phyloP scores from a whole-genome alignment of 371 early-diverging fungal species.

The Saksenaea oblongispora region DNA sequence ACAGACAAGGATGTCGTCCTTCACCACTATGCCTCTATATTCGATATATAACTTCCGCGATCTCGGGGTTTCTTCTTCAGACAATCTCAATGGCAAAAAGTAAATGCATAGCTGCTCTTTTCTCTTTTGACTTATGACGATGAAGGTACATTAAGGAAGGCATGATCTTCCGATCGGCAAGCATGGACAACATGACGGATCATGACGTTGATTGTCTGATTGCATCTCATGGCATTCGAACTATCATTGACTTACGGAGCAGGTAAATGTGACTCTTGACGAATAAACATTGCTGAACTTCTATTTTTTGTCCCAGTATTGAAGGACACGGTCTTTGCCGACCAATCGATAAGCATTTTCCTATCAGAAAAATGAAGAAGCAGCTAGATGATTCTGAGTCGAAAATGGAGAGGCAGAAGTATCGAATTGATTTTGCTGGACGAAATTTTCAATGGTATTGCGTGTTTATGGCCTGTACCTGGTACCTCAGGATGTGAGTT shows the following conservation, averaged over 20 bases:
- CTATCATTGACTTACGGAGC: constrained; percentile 34
- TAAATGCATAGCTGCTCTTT: background rate
- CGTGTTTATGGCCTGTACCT: constrained; percentile 35
- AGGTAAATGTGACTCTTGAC: constrained; percentile 14
- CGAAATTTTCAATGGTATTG: constrained; percentile 44
- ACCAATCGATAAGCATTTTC: constrained; percentile 19
- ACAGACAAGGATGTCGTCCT: background rate
- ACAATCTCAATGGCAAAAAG: background rate
- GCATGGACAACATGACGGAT: constrained; percentile 22
- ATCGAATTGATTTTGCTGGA: constrained; percentile 44
- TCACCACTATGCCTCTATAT: background rate
- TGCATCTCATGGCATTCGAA: constrained; percentile 18
- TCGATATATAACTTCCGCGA: constrained; percentile 7
- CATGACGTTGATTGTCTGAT: constrained; percentile 21
- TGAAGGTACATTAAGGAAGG: constrained; percentile 29
- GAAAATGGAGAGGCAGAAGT: constrained; percentile 25
- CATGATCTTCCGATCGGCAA: constrained; percentile 32
- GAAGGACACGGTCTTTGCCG: constrained; percentile 3
- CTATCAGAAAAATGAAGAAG: constrained; percentile 4
- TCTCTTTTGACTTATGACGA: background rate
- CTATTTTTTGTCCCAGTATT: background rate
- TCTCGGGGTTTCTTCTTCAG: background rate
- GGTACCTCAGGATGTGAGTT: constrained; percentile 39
- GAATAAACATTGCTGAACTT: background rate
- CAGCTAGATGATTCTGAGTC: background rate